Evolutionary conservation across 2,329 filamentous ascomycete genomes (phyloP).

Genomic region (Monosporascus sp.): DNA sequence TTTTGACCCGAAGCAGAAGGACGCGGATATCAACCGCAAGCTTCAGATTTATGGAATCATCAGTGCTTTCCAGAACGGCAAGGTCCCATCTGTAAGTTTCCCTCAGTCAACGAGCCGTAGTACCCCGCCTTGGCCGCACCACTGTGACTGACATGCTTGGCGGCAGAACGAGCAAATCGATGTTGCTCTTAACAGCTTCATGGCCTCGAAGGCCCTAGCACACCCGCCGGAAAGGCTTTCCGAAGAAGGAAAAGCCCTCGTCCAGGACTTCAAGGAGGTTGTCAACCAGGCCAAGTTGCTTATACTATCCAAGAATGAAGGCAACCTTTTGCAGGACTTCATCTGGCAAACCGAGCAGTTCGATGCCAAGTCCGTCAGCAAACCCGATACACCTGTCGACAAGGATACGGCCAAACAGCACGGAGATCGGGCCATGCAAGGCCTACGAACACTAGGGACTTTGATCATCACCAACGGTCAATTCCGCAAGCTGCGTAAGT

Average conservation of each 20-base stretch:
- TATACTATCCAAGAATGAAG: conserved; percentile 88
- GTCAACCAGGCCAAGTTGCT: conserved; percentile 76
- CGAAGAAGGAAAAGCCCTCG: conserved; percentile 70
- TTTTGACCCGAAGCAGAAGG: conserved; percentile 68
- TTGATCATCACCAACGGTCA: conserved; percentile 93
- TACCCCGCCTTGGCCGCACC: too few relatives aligned
- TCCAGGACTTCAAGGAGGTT: conserved; percentile 72
- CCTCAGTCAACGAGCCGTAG: neutral
- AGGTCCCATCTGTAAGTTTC: conserved; percentile 74
- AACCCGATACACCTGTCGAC: conserved; percentile 62
- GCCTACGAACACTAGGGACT: conserved; percentile 80
- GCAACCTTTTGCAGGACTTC: conserved; percentile 92
- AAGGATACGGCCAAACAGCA: conserved; percentile 79
- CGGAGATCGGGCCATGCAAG: conserved; percentile 76
- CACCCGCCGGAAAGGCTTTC: conserved; percentile 75
- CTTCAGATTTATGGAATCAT: conserved; percentile 92
- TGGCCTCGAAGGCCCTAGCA: conserved; percentile 64
- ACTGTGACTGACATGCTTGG: conserved; percentile 6
- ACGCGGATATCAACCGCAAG: conserved; percentile 86
- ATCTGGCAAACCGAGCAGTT: conserved; percentile 88
- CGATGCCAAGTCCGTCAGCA: conserved; percentile 53
- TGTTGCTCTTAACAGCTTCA: conserved; percentile 83
- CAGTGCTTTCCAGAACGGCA: conserved; percentile 79
- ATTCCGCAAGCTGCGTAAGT: conserved; percentile 82
- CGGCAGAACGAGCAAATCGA: conserved; percentile 88